These are phyloP conservation scores for Botryobasidium botryosum DNA, from an alignment of 768 basidiomycete species.

Conservation along the genomic window DNA sequence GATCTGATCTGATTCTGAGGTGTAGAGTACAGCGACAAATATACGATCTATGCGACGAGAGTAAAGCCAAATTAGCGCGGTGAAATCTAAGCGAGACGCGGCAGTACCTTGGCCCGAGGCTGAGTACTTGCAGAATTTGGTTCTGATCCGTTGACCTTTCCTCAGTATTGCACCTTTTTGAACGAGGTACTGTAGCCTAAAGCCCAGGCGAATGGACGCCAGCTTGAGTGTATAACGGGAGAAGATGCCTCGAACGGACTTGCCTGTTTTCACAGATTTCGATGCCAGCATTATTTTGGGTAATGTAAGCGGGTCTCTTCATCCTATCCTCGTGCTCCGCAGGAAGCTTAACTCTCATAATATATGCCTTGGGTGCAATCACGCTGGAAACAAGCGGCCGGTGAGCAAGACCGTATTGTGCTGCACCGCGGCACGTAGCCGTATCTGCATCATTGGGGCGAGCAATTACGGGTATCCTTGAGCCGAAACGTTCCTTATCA, in stretches of 20 bases:
- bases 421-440: constrained; percentile 76
- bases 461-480: constrained; percentile 54
- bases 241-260: constrained; percentile 12
- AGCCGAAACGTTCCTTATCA: constrained; percentile 45
- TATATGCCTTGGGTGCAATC: constrained; percentile 66
- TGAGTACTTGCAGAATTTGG: constrained; percentile 48
- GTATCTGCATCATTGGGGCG: constrained; percentile 79
- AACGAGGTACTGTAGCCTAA: constrained; percentile 71
- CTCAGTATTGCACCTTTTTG: constrained; percentile 73
- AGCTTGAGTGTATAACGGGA: not conserved
- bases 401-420: constrained; percentile 67
- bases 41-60: constrained; percentile 35
- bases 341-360: constrained; percentile 84
- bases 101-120: constrained; percentile 29
- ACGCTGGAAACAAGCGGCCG: constrained; percentile 63
- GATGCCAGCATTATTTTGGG: constrained; percentile 54
- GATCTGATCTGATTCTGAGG: constrained; percentile 52
- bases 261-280: constrained; percentile 75
- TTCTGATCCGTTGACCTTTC: constrained; percentile 72
- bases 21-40: constrained; percentile 71
- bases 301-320: constrained; percentile 75
- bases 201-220: not conserved
- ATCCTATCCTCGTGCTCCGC: constrained; percentile 72
- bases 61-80: constrained; percentile 20
- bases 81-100: not conserved